Evolutionary conservation across 2,329 filamentous ascomycete genomes (phyloP), one percentile per base, ranked within the genome.

Genomic region (Fusarium chaquense): DNA sequence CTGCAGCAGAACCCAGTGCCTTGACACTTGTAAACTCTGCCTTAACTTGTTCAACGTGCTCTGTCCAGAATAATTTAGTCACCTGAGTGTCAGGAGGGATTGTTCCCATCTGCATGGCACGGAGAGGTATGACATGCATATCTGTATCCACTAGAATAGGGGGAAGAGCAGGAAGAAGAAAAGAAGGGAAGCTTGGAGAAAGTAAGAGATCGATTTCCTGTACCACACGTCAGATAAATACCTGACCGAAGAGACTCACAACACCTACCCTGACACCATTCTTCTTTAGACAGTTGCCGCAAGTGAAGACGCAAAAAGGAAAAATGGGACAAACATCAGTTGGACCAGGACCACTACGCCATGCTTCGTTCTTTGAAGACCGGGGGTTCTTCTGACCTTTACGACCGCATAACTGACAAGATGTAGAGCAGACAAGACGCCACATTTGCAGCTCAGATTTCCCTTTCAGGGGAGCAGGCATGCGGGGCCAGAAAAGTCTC

Each of bases 391-490:
- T 36, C 20, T 65, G 62, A 67, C 75, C 77, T 51, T 69, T 73
- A 65, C 83, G 87, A 56, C 80, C 81, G 79, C 93, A 96, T 70
- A 90, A 88, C 75, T 94, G 89, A 78, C 93, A 97, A 57, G 76
- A 79, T 32, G 76, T 81, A 49, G 87, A 86, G 77, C 88, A 89
- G 36, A 89, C 83, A 52, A 96, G 81, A 74, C 86, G 87, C 87
- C 93, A 93, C 91, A 94, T 94, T 43, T 90, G 87, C 69, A 92
- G 82, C 78, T 96, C 93, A 43, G 87, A 87, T 76, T 86, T 87
- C 61, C 84, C 85, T 54, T 82, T 81, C 51, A 95, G 83, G 30
- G 92, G 92, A 58, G 85, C 84, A 47, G 93, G 93, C 82, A 94
- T 88, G 70, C 86, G 85, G 28, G 88, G 88, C 81, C 87, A 87